phyloP scores from a whole-genome alignment of 139 green algal genomes.

The Limnomonas spitsbergensis region DNA sequence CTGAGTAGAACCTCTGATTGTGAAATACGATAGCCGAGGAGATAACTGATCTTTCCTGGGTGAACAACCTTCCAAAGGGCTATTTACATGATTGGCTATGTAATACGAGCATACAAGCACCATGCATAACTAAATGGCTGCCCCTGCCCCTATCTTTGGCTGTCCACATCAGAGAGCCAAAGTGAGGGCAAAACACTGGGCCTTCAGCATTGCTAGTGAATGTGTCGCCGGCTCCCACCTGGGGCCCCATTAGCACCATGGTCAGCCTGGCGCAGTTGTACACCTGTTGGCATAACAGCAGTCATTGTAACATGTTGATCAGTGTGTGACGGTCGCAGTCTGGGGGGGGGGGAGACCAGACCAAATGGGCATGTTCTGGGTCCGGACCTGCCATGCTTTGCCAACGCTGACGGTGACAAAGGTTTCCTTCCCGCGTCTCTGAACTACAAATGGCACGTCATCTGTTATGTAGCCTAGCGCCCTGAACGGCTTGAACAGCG shows the following conservation, averaged over 20 bases:
- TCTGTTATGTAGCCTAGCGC: conserved; percentile 91
- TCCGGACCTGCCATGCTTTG: conserved; percentile 85
- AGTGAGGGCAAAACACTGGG: no score
- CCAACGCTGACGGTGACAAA: conserved; percentile 87
- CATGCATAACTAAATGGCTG: no score
- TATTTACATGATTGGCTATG: neutral
- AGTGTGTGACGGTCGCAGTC: neutral
- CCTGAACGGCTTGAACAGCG: conserved; percentile 82
- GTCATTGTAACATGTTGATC: neutral
- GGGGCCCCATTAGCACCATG: conserved; percentile 75
- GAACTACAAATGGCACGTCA: conserved; percentile 75
- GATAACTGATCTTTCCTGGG: no score
- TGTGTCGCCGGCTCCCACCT: conserved; percentile 48
- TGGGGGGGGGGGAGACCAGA: no score
- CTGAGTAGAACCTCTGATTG: no score
- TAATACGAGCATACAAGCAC: neutral
- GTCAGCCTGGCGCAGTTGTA: conserved; percentile 84
- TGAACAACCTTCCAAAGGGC: no score
- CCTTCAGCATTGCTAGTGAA: no score
- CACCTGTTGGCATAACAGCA: conserved; percentile 67
- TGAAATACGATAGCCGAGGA: no score
- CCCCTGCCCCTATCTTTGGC: no score
- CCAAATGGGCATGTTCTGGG: no score
- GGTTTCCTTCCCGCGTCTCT: conserved; percentile 72
- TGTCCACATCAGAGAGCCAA: no score